Evolutionary conservation across 2,329 filamentous ascomycete species (phyloP).

Genomic region (Cercospora brassicicola): DNA sequence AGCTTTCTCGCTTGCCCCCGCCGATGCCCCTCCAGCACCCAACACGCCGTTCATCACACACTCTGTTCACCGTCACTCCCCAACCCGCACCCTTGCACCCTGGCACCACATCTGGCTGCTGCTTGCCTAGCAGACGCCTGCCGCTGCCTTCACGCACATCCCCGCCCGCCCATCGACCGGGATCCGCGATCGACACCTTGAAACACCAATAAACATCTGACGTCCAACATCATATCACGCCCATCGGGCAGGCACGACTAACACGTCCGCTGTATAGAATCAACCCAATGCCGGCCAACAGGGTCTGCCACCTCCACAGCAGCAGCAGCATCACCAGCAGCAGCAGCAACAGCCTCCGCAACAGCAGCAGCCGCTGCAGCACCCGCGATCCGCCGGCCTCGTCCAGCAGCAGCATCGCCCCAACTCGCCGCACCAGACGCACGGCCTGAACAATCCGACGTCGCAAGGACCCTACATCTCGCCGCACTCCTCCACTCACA

Average conservation of each 20-base stretch:
- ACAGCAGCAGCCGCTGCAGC: constrained; percentile 59
- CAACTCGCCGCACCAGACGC: constrained; percentile 62
- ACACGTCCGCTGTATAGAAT: constrained; percentile 29
- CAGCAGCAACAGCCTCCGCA: constrained; percentile 38
- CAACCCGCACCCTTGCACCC: constrained; percentile 17
- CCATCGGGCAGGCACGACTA: constrained; percentile 26
- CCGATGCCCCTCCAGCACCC: constrained; percentile 15
- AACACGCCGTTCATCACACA: constrained; percentile 7
- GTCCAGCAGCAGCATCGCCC: constrained; percentile 69
- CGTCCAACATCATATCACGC: constrained; percentile 16
- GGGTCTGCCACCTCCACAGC: constrained; percentile 64
- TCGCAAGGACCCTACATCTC: constrained; percentile 64
- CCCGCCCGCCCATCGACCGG: constrained; percentile 16
- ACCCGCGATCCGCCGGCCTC: constrained; percentile 70
- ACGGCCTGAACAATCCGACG: constrained; percentile 57
- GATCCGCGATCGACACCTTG: constrained; percentile 23
- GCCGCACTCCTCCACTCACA: constrained; percentile 63
- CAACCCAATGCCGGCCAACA: constrained; percentile 49
- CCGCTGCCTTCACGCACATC: constrained; percentile 7
- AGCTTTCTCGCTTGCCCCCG: constrained; percentile 17
- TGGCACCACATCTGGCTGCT: constrained; percentile 10
- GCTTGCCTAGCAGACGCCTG: constrained; percentile 14
- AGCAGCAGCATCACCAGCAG: constrained; percentile 69
- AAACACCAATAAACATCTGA: constrained; percentile 24
- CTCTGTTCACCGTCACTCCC: constrained; percentile 14